Base-by-base conservation (phyloP, 2,329 filamentous ascomycete species). In the Pseudogymnoascus sp. region DNA sequence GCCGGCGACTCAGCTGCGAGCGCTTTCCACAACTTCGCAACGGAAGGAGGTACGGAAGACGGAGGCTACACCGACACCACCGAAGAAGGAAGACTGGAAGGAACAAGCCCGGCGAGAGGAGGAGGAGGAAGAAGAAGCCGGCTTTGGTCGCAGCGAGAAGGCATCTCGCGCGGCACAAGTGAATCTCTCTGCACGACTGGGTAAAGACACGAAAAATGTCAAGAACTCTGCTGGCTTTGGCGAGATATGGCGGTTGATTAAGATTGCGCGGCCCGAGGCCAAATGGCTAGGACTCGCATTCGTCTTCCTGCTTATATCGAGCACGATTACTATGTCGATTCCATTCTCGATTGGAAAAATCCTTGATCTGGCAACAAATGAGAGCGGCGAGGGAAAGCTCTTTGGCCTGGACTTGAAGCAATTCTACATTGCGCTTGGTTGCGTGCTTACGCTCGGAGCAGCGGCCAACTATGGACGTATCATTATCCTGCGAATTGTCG, bases 291-390 rank as follows among this genome's bases (percentile, higher is more conserved):
- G 79, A 6, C 74, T 89, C 65, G 95, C 95, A 3, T 93, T 97
- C 72, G 73, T 88, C 61, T 89, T 96, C 71, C 80, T 99, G 58
- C 80, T 99, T 62, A 81, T 97, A 64, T 97, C 93, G 14, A 97
- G 93, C 3, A 83, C 86, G 59, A 91, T 99, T 67, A 96, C 92
- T 62, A 96, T 99, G 89, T 92, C 91, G 2, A 90, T 99, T 63
- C 94, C 94, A 1, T 96, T 97, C 72, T 96, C 92, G 0, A 96
- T 99, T 66, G 94, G 94, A 61, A 93, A 92, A 71, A 96, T 99
- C 64, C 79, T 99, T 72, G 94, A 99, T 74, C 84, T 94, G 60
- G 91, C 93, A 7, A 95, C 91, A 8, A 88, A 91, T 69, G 80
- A 83, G 39, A 78, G 83, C 7, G 78, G 79, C 18, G 85, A 88